Percentiles rank a stretch among this genome's conserved stretches.
phyloP scores from a whole-genome alignment of 768 basidiomycete genomes.

The Boletus pseudopeckii region DNA sequence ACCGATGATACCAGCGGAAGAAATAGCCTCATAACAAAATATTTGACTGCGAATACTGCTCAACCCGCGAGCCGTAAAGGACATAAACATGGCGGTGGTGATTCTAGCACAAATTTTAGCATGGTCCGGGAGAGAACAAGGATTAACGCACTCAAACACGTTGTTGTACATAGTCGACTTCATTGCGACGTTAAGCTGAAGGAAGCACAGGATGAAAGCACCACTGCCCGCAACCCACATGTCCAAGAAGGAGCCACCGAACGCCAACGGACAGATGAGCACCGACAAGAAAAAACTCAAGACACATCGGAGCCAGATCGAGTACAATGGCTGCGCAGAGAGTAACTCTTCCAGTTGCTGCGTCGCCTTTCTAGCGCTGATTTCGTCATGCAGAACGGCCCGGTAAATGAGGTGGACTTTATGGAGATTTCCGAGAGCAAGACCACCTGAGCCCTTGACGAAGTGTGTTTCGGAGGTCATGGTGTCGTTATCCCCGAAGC shows the following conservation, averaged over 20 bases:
- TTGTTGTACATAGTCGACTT: slow-evolving; percentile 83
- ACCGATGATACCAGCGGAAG: slow-evolving; percentile 81
- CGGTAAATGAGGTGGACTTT: slow-evolving; percentile 84
- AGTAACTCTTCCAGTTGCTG: slow-evolving; percentile 62
- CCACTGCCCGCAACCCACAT: slow-evolving; percentile 77
- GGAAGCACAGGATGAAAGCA: slow-evolving; percentile 62
- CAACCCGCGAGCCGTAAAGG: slow-evolving; percentile 76
- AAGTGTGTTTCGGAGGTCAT: slow-evolving; percentile 88
- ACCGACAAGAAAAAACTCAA: slow-evolving; percentile 71
- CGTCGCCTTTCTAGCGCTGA: slow-evolving; percentile 76
- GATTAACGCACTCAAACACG: slow-evolving; percentile 71
- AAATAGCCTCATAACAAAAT: slow-evolving; percentile 92
- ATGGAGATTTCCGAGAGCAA: slow-evolving; percentile 83
- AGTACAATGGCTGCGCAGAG: slow-evolving; percentile 60
- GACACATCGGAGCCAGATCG: slow-evolving; percentile 55
- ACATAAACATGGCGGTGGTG: slow-evolving; percentile 76
- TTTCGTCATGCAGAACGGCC: slow-evolving; percentile 86
- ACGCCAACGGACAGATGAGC: slow-evolving; percentile 81
- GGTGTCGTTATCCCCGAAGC: slow-evolving; percentile 87
- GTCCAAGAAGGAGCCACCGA: slow-evolving; percentile 80
- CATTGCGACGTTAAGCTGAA: slow-evolving; percentile 71
- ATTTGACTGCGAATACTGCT: slow-evolving; percentile 72
- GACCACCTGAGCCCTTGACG: slow-evolving; percentile 70
- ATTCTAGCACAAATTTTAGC: slow-evolving; percentile 49
- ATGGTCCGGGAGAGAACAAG: neutral